phyloP scores from a whole-genome alignment of 2,329 filamentous ascomycete genomes.

The Diaporthe humulicola region DNA sequence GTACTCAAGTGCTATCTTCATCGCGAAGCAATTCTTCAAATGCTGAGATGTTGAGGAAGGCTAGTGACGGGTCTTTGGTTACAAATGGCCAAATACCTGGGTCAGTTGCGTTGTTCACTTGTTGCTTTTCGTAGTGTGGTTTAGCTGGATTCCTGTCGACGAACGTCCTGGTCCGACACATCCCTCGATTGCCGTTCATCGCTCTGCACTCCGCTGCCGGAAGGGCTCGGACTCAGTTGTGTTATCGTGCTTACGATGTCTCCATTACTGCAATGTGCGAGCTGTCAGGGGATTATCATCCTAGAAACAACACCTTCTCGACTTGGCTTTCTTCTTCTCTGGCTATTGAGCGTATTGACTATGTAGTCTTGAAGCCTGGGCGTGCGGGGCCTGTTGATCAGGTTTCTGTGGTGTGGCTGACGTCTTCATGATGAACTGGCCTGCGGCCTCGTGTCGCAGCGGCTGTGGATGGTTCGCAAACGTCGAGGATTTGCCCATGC shows the following conservation, averaged over 20 bases:
- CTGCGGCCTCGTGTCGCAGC: not conserved
- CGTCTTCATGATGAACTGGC: not conserved
- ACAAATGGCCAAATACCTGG: not conserved
- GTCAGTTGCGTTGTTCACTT: not conserved
- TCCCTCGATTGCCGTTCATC: not conserved
- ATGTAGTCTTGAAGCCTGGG: not conserved
- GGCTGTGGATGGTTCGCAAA: not conserved
- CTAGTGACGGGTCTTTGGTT: not conserved
- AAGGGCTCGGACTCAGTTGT: not conserved
- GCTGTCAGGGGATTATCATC: not conserved
- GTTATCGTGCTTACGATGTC: too few species aligned
- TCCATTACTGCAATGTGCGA: too few species aligned
- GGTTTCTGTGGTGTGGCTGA: not conserved
- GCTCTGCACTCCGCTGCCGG: not conserved
- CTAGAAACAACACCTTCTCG: constrained; percentile 1
- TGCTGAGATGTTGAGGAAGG: not conserved
- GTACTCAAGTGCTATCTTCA: not conserved
- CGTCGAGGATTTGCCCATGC: not conserved
- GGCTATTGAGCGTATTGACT: not conserved
- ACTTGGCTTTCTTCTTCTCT: not conserved
- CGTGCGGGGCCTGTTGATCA: not conserved
- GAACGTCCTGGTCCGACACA: not conserved
- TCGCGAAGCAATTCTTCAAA: not conserved
- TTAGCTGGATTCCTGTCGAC: not conserved
- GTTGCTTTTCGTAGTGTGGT: not conserved